Evolutionary conservation across 345 rosid genomes (phyloP).

Genomic region (Melaleuca quinquenervia): DNA sequence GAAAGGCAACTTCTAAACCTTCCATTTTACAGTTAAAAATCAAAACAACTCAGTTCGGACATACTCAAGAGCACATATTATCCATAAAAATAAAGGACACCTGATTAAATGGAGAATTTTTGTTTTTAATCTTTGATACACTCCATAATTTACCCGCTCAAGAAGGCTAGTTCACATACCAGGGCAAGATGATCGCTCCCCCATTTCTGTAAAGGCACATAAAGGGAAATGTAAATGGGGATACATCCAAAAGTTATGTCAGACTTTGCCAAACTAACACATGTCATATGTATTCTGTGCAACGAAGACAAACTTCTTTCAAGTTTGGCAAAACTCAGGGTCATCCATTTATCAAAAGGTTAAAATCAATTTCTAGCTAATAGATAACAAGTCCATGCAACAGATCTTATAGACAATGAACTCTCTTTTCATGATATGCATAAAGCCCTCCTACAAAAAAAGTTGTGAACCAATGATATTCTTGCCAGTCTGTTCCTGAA

Average conservation of each 20-base stretch:
- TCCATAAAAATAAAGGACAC: not conserved
- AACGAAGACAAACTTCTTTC: not conserved
- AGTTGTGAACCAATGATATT: not conserved
- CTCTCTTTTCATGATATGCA: not conserved
- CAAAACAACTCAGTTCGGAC: not conserved
- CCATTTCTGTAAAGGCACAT: conserved; percentile 48
- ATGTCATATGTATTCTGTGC: not conserved
- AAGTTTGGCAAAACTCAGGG: not conserved
- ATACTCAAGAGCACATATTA: not conserved
- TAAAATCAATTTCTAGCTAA: not conserved
- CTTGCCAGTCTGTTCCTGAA: not conserved
- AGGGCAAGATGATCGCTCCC: conserved; percentile 98
- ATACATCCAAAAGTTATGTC: not conserved
- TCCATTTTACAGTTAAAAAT: not conserved
- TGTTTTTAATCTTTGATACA: not conserved
- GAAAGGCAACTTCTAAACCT: not conserved
- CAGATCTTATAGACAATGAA: not conserved
- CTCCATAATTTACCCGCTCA: conserved; percentile 1
- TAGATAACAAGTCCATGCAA: not conserved
- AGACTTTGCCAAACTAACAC: not conserved
- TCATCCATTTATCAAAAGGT: not conserved
- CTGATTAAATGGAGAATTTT: not conserved
- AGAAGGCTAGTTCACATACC: conserved; percentile 74
- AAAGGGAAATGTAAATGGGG: not conserved
- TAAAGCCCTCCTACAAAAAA: not conserved